These are phyloP conservation scores for Alternaria sp. DNA, from an alignment of 2,329 filamentous ascomycete genomes.

Conservation along the genomic window DNA sequence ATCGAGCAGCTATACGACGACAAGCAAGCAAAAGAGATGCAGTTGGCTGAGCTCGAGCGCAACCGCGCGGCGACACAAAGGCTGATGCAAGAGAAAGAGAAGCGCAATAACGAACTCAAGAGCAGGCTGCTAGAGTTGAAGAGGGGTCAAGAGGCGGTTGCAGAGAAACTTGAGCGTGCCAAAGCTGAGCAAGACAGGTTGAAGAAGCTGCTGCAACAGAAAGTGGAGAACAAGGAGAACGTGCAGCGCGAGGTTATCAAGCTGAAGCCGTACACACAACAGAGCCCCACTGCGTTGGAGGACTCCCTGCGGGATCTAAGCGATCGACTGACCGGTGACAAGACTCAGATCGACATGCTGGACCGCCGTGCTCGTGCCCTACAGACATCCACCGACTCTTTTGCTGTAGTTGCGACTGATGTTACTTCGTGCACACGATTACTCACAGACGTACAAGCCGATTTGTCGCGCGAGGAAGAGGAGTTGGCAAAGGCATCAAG, in stretches of 20 bases:
- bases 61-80: constrained; percentile 82
- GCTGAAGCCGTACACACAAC: constrained; percentile 87
- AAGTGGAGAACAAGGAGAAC: constrained; percentile 71
- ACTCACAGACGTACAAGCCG: constrained; percentile 83
- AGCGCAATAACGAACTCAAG: constrained; percentile 86
- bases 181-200: constrained; percentile 81
- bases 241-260: constrained; percentile 87
- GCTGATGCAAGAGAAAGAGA: constrained; percentile 82
- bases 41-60: constrained; percentile 79
- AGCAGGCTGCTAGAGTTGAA: constrained; percentile 79
- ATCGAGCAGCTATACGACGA: constrained; percentile 86
- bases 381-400: constrained; percentile 91
- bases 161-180: constrained; percentile 80
- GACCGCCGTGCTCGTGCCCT: constrained; percentile 87
- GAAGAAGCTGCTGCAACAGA: constrained; percentile 74
- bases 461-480: constrained; percentile 89
- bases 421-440: constrained; percentile 88
- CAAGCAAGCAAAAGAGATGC: constrained; percentile 85
- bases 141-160: constrained; percentile 81
- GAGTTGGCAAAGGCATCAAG: constrained; percentile 79
- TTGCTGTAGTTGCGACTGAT: constrained; percentile 81
- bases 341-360: constrained; percentile 82
- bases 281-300: constrained; percentile 85
- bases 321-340: constrained; percentile 78
- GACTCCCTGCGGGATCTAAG: constrained; percentile 81